Conservation (phyloP, 1,284 basidiomycete species). For the Coniophora puteana region DNA sequence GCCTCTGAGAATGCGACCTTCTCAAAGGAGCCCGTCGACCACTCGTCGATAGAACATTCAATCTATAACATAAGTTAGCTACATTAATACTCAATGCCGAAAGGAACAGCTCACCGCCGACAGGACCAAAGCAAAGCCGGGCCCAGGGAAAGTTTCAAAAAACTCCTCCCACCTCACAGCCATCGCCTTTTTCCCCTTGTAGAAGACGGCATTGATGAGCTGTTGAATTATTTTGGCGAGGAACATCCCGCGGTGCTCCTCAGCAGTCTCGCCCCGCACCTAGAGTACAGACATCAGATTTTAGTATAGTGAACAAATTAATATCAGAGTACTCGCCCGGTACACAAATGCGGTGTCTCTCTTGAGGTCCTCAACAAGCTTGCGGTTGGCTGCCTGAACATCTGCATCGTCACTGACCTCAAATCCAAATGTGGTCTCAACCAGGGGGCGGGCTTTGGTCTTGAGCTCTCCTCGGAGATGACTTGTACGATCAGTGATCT, state of each 20-base stretch:
- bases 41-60: slow-evolving; percentile 1
- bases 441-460: neutral
- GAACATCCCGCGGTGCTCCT: neutral
- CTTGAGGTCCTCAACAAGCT: neutral
- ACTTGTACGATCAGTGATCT: neutral
- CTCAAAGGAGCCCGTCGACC: neutral
- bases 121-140: neutral
- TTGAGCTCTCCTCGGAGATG: neutral
- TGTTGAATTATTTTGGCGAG: neutral
- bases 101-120: slow-evolving; percentile 9
- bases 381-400: neutral
- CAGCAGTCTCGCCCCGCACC: neutral
- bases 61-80: neutral
- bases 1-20: neutral
- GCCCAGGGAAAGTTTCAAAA: neutral
- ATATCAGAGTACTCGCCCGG: neutral
- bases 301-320: neutral
- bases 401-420: neutral
- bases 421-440: neutral
- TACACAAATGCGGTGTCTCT: neutral
- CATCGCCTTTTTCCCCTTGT: neutral
- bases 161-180: neutral
- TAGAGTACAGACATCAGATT: neutral
- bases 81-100: neutral
- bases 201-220: neutral